These are phyloP conservation scores for Eucalyptus fibrosa DNA, from an alignment of 345 rosid genomes.

Conservation along the genomic window DNA sequence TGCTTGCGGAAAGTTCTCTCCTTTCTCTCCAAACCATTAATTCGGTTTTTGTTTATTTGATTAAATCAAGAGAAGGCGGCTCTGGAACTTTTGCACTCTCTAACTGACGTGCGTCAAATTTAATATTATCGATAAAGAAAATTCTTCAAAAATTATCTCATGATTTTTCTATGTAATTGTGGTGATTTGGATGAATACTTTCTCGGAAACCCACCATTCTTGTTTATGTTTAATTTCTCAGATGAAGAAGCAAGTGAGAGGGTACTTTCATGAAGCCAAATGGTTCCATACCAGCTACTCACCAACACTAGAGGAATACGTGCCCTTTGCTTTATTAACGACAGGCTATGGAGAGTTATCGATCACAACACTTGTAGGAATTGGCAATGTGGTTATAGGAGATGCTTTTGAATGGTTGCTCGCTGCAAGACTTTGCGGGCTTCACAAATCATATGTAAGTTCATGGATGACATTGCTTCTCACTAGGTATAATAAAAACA, in stretches of 20 bases:
- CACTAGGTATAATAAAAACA: neutral
- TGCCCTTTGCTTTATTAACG: neutral
- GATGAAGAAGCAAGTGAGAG: neutral
- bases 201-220: neutral
- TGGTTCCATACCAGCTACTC: neutral
- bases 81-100: too few species aligned
- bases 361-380: too few species aligned
- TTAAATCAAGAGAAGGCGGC: too few species aligned
- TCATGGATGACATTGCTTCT: neutral
- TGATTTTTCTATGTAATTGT: neutral
- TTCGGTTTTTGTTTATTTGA: too few species aligned
- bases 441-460: too few species aligned
- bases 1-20: conserved; percentile 10
- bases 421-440: too few species aligned
- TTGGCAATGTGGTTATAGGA: too few species aligned
- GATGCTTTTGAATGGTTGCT: too few species aligned
- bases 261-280: neutral
- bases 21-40: neutral
- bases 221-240: neutral
- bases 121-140: neutral
- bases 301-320: neutral
- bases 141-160: too few species aligned
- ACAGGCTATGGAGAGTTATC: neutral
- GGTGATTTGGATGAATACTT: neutral
- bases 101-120: too few species aligned